Evolutionary conservation across 2,329 filamentous ascomycete genomes (phyloP).

Genomic region (Aurifilum marmelostoma): DNA sequence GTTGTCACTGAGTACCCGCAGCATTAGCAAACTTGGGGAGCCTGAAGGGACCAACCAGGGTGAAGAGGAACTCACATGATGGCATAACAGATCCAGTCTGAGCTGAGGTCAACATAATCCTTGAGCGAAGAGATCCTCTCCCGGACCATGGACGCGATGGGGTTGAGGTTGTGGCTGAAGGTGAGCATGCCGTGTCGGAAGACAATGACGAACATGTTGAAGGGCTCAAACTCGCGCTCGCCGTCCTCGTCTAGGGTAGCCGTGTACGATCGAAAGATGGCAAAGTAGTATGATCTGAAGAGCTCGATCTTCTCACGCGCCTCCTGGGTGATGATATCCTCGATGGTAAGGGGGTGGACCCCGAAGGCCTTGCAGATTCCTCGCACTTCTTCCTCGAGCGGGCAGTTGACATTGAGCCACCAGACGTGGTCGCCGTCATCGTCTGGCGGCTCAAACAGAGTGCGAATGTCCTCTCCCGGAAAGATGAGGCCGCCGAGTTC

Average conservation of each 20-base stretch:
- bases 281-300: slow-evolving; percentile 97
- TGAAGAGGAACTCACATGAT: slow-evolving; percentile 70
- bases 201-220: slow-evolving; percentile 96
- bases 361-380: slow-evolving; percentile 93
- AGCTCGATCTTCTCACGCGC: slow-evolving; percentile 97
- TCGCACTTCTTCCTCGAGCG: slow-evolving; percentile 84
- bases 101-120: slow-evolving; percentile 91
- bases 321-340: slow-evolving; percentile 95
- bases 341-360: slow-evolving; percentile 91
- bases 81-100: slow-evolving; percentile 99
- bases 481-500: slow-evolving; percentile 87
- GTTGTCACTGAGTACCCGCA: slow-evolving; percentile 68
- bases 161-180: slow-evolving; percentile 88
- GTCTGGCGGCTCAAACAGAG: slow-evolving; percentile 74
- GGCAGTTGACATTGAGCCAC: slow-evolving; percentile 95
- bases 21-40: slow-evolving; percentile 7
- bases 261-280: slow-evolving; percentile 93
- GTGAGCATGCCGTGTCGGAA: slow-evolving; percentile 94
- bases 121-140: slow-evolving; percentile 90
- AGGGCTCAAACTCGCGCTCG: slow-evolving; percentile 85
- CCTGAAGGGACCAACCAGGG: neutral
- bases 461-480: slow-evolving; percentile 85
- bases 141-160: slow-evolving; percentile 85
- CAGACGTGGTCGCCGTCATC: slow-evolving; percentile 80
- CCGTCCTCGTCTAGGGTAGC: slow-evolving; percentile 75